Evolutionary conservation across 1,139 yeast genomes (phyloP), one percentile per base, ranked within the genome.

Genomic region (Saccharomyces hybrid): DNA sequence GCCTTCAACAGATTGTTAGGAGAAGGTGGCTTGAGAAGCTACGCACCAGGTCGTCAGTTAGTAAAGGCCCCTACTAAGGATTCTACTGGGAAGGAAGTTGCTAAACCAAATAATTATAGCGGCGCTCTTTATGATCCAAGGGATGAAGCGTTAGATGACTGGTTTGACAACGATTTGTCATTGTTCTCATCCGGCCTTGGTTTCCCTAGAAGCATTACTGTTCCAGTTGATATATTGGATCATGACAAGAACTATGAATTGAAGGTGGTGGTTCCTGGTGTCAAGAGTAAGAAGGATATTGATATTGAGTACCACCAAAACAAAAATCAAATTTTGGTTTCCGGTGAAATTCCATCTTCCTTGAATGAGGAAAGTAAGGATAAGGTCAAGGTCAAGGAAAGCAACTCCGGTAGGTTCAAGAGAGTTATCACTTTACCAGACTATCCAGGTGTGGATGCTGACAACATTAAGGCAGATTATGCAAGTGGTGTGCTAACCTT

Each of bases 221-320:
- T 77, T 49, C 78, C 78, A 16, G 70, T 75, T 41, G 78, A 75
- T 58, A 66, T 76, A 46, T 59, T 75, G 51, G 79, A 76, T 16
- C 70, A 72, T 50, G 72, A 70, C 6, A 64, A 69, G 34, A 62
- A 69, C 19, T 76, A 75, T 58, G 74, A 73, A 29, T 59, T 76
- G 38, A 73, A 72, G 38, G 64, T 75, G 5, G 69, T 76, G 0
- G 64, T 75, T 50, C 78, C 79, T 13, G 79, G 79, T 53, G 75
- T 75, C 25, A 72, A 71, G 58, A 71, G 72, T 2, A 66, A 73
- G 52, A 63, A 65, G 49, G 62, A 60, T 50, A 70, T 75, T 52
- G 63, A 72, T 23, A 58, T 76, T 46, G 77, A 75, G 56, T 76
- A 73, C 60, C 69, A 75, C 59, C 69, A 72, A 54, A 75, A 74